Evolutionary conservation across 495 filamentous ascomycete species (phyloP), one percentile per base, ranked within the genome.

Genomic region (Pyronema omphalodes): DNA sequence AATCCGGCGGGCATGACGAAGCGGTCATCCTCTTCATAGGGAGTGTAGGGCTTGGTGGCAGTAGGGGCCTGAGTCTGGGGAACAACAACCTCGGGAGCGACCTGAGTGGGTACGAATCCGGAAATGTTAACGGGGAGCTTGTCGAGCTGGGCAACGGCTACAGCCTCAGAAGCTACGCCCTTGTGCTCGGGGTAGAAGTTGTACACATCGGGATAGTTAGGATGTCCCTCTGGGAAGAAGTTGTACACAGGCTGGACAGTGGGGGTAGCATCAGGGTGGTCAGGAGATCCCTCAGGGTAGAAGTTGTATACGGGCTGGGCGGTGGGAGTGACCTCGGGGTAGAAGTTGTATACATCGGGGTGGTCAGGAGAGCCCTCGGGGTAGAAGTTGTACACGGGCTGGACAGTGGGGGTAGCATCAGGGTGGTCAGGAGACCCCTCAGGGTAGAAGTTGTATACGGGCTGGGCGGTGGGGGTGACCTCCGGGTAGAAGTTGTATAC

Each of bases 331-430:
- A 23, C 7, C 33, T 37, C 9, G 49, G 34, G 11, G 33, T 39
- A 19, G 35, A 12, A 15, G 50, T 23, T 40, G 50, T 18, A 14
- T 9, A 37, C 11, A 39, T 43, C 12, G 48, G 44, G 3, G 37
- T 46, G 29, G 51, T 43, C 37, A 51, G 58, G 19, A 49, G 48
- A 9, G 37, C 57, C 15, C 51, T 58, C 17, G 41, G 50, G 18
- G 17, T 57, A 29, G 23, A 29, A 29, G 23, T 29, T 29, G 23
- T 29, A 29, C 23, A 43, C 12, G 39, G 50, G 15, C 4, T 35
- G 35, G 18, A 41, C 34, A 33, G 37, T 43, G 50, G 37, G n/a
- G 19, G 50, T 29, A 29, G 5, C 7, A 51, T 17, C 7, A n/a
- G n/a, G n/a, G n/a, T n/a, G n/a, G n/a, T n/a, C n/a, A n/a, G n/a